These are phyloP conservation scores for Curvularia hawaiiensis DNA, from an alignment of 2,329 filamentous ascomycete species.

Conservation along the genomic window DNA sequence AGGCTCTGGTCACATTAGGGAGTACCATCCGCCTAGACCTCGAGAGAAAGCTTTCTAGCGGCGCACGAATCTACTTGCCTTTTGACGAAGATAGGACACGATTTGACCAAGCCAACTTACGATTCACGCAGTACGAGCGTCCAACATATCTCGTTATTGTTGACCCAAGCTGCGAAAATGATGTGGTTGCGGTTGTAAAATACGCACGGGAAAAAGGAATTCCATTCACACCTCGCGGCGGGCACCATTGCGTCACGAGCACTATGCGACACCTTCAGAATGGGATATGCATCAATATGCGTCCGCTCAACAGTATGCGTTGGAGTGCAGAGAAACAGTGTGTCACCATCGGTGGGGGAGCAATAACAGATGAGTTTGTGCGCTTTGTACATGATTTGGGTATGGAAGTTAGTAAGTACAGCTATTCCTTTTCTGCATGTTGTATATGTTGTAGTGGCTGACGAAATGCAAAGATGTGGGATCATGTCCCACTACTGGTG, in stretches of 20 bases:
- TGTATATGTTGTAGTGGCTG: neutral
- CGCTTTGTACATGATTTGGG: conserved; percentile 7
- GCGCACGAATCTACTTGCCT: neutral
- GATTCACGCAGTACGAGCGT: conserved; percentile 13
- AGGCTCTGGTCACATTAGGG: neutral
- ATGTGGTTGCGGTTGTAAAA: conserved; percentile 6
- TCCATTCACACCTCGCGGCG: conserved; percentile 11
- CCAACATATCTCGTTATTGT: conserved; percentile 11
- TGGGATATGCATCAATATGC: conserved; percentile 13
- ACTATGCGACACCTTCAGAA: conserved; percentile 9
- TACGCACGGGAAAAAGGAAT: conserved; percentile 10
- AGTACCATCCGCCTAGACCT: conserved; percentile 10
- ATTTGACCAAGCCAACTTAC: conserved; percentile 8
- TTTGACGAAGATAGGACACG: conserved; percentile 4
- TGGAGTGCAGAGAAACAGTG: conserved; percentile 3
- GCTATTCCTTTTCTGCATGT: no score
- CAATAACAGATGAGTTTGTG: conserved; percentile 11
- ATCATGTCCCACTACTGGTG: conserved; percentile 12
- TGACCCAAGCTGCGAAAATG: conserved; percentile 5
- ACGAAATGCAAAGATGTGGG: conserved; percentile 4
- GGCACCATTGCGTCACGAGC: conserved; percentile 10
- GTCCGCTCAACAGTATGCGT: conserved; percentile 10
- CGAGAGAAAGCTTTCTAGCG: conserved; percentile 4
- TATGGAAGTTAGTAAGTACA: conserved; percentile 17
- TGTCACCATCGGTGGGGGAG: conserved; percentile 3